Conservation (phyloP, 2,329 filamentous ascomycete genomes). For the Aschersonia sp. region DNA sequence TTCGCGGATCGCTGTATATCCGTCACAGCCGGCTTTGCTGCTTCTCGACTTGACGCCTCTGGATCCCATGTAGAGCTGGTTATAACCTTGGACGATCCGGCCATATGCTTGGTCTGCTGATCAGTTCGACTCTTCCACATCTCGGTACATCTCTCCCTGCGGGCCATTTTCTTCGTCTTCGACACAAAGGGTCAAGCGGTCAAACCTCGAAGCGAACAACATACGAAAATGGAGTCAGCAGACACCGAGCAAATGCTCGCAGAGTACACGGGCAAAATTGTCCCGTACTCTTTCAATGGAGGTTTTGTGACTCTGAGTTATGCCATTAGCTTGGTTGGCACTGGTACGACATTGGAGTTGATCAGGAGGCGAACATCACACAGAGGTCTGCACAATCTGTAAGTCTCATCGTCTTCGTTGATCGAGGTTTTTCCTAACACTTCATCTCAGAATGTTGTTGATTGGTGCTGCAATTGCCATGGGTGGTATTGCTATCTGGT, state of each 20-base stretch:
- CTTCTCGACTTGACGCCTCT: not conserved
- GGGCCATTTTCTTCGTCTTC: too few species aligned
- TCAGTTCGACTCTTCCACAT: too few species aligned
- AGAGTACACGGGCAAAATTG: slow-evolving; percentile 27
- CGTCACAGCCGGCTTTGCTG: not conserved
- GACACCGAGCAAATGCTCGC: slow-evolving; percentile 15
- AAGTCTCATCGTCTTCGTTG: slow-evolving; percentile 11
- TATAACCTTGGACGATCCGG: not conserved
- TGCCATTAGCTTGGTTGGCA: slow-evolving; percentile 63
- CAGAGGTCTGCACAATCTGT: slow-evolving; percentile 58
- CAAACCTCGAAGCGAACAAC: not conserved
- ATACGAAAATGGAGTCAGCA: not conserved
- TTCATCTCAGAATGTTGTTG: slow-evolving; percentile 38
- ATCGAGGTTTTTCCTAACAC: not conserved
- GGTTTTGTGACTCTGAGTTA: slow-evolving; percentile 61
- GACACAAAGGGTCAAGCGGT: not conserved
- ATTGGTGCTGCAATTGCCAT: slow-evolving; percentile 52
- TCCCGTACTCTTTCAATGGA: slow-evolving; percentile 34
- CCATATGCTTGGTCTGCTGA: not conserved
- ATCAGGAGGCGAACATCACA: slow-evolving; percentile 62
- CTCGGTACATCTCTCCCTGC: too few species aligned
- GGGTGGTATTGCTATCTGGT: slow-evolving; percentile 64
- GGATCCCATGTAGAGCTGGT: not conserved
- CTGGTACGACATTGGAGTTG: slow-evolving; percentile 66
- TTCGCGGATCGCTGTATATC: not conserved